A percentile compares a stretch with the other conserved stretches of the same genome.
These are phyloP conservation scores for Cercospora brassicicola DNA, from an alignment of 2,329 filamentous ascomycete species.

Conservation along the genomic window DNA sequence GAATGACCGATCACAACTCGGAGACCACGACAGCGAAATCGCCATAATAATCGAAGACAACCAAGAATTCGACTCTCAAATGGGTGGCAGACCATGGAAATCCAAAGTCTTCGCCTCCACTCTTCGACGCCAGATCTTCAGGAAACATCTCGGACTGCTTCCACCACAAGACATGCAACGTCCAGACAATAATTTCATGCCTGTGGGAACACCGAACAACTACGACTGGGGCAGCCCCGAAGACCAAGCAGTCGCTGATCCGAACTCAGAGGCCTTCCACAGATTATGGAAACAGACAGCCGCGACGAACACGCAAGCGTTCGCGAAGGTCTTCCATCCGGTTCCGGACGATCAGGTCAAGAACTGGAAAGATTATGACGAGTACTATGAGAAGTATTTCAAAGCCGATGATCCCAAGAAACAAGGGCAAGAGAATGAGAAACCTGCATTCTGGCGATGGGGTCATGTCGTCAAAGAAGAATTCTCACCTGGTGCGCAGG, in stretches of 20 bases:
- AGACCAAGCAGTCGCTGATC: constrained; percentile 67
- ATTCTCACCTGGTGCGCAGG: constrained; percentile 47
- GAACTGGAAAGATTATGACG: constrained; percentile 71
- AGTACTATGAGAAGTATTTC: constrained; percentile 69
- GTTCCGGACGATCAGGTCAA: constrained; percentile 68
- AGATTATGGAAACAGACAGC: constrained; percentile 73
- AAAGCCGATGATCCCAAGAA: constrained; percentile 45
- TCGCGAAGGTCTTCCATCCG: constrained; percentile 76
- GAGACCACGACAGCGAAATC: constrained; percentile 82
- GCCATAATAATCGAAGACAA: constrained; percentile 85
- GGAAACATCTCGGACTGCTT: constrained; percentile 85
- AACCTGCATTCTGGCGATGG: constrained; percentile 68
- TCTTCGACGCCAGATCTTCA: constrained; percentile 80
- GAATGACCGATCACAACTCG: constrained; percentile 74
- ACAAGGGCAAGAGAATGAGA: constrained; percentile 42
- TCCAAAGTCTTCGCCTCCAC: constrained; percentile 76
- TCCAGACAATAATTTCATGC: constrained; percentile 59
- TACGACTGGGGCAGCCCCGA: constrained; percentile 52
- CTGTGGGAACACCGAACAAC: constrained; percentile 57
- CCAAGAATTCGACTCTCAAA: constrained; percentile 65
- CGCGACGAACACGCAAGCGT: constrained; percentile 74
- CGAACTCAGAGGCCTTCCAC: constrained; percentile 67
- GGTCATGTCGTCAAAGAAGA: constrained; percentile 74
- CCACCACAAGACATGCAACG: constrained; percentile 68
- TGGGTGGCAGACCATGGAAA: constrained; percentile 70